Base-by-base conservation (phyloP, 352 stramenopile species). In the Pythium plurisporium region DNA sequence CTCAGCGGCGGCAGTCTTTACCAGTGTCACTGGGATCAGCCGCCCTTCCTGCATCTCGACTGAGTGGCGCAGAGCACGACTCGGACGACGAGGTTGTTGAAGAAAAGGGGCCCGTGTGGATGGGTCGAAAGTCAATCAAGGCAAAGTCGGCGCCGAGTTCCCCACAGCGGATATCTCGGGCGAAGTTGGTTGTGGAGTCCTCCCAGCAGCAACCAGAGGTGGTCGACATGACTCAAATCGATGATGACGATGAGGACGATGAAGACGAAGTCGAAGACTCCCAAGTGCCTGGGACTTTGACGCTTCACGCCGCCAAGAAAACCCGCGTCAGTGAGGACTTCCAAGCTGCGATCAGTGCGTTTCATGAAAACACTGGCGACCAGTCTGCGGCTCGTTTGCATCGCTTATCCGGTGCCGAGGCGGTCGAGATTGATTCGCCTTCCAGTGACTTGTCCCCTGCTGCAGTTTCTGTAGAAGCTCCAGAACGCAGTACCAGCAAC, bases 271-370 rank as follows among this genome's bases (percentile, higher is more conserved):
- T 68, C 2, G 63, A 67, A 40, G 59, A 69, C 19, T 70, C 67
- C 3, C 64, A 72, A 38, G 23, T 66, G 30, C 67, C 63, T 11
- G 26, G 20, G 29, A 56, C 14, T 6, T 6, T 49, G 15, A 4
- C 27, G 14, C 10, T 11, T 1, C 34, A 22, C 19, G 20, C 23
- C 10, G 19, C n/a, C 7, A 65, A 64, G 41, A 72, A 70, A 36
- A 70, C 73, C 45, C 67, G 73, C 1, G 49, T 69, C 1, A 87
- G 70, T 43, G 53, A 80, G 15, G 73, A 91, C 41, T 88, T 86
- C 41, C 50, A 66, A 42, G 67, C 64, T 5, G 77, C 70, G 3
- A 75, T 86, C 46, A 67, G 51, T 6, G 68, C 70, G 8, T 88
- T 86, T 60, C 58, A 76, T 33, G 20, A 57, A 17, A 37, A n/a